Evolutionary conservation across 1,284 basidiomycete species (phyloP).

Genomic region (Agroathelia rolfsii): DNA sequence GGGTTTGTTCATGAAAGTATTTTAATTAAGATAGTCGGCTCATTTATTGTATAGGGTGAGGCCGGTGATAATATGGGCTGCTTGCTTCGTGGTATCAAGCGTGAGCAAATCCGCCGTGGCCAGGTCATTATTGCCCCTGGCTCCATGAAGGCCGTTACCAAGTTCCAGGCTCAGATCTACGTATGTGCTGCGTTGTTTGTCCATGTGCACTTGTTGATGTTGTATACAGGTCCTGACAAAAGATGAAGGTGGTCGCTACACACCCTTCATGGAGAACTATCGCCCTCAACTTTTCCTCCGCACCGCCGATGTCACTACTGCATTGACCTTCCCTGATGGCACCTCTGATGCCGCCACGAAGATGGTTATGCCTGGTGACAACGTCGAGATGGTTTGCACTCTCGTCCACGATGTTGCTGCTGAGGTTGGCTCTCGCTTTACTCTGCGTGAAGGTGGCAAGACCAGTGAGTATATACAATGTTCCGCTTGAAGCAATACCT

Average conservation of each 20-base stretch:
- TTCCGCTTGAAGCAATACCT: constrained; percentile 2
- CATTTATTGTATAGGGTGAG: constrained; percentile 52
- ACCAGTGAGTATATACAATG: constrained; percentile 52
- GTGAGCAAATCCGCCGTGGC: constrained; percentile 91
- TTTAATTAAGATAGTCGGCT: constrained; percentile 5
- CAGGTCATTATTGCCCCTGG: constrained; percentile 88
- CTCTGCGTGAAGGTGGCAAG: constrained; percentile 93
- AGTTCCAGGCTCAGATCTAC: constrained; percentile 91
- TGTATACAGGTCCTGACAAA: constrained; percentile 73
- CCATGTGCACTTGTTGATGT: constrained; percentile 6
- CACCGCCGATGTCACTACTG: constrained; percentile 89
- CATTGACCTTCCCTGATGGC: constrained; percentile 81
- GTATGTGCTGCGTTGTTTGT: constrained; percentile 30
- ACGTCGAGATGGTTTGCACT: constrained; percentile 86
- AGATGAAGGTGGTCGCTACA: constrained; percentile 97
- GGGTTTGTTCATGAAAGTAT: constrained; percentile 29
- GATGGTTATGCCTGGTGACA: constrained; percentile 99
- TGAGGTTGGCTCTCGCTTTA: constrained; percentile 92
- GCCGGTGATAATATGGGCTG: constrained; percentile 99
- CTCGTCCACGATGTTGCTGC: constrained; percentile 86
- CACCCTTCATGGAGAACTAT: constrained; percentile 96
- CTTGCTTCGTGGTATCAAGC: constrained; percentile 93
- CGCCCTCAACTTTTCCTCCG: constrained; percentile 94
- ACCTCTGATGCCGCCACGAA: constrained; percentile 70
- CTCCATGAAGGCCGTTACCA: constrained; percentile 90